A percentile compares a stretch with the other conserved stretches of the same genome.
Evolutionary conservation across 2,329 filamentous ascomycete species (phyloP).

Genomic region (Neodidymelliopsis sp.): DNA sequence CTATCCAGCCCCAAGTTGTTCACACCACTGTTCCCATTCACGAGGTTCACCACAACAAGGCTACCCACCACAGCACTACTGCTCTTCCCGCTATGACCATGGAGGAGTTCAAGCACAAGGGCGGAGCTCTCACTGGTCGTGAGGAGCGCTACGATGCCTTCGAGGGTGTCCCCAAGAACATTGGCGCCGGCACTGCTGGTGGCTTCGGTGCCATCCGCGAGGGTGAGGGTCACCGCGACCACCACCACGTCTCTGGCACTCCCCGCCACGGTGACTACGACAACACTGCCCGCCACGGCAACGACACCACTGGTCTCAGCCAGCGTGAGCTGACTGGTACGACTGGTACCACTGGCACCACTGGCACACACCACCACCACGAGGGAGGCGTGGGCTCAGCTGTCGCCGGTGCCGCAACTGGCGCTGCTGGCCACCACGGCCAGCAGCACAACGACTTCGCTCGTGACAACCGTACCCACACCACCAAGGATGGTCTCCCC

Average conservation of each 20-base stretch:
- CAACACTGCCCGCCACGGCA: conserved; percentile 12
- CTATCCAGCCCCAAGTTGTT: conserved; percentile 70
- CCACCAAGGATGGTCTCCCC: conserved; percentile 15
- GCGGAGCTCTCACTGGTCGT: conserved; percentile 62
- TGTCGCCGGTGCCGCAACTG: conserved; percentile 16
- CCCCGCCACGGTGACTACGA: conserved; percentile 30
- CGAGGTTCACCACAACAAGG: conserved; percentile 72
- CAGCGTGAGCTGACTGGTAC: conserved; percentile 8
- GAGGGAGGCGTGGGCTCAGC: not conserved
- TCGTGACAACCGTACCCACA: conserved; percentile 8
- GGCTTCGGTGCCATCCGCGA: conserved; percentile 26
- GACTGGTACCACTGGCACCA: not conserved
- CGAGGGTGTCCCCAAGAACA: conserved; percentile 65
- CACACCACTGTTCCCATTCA: conserved; percentile 78
- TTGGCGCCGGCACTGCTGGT: conserved; percentile 44
- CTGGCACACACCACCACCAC: conserved; percentile 4
- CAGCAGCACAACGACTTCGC: conserved; percentile 18
- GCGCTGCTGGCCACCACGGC: conserved; percentile 9
- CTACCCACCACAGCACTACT: conserved; percentile 71
- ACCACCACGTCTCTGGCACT: conserved; percentile 13
- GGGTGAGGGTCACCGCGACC: conserved; percentile 26
- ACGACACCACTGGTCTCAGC: conserved; percentile 3
- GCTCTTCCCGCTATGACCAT: conserved; percentile 70
- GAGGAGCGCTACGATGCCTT: conserved; percentile 67
- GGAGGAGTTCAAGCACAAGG: conserved; percentile 67